These are phyloP conservation scores for Paramecium octaurelia DNA, from an alignment of 73 alveolate species.

Conservation along the genomic window DNA sequence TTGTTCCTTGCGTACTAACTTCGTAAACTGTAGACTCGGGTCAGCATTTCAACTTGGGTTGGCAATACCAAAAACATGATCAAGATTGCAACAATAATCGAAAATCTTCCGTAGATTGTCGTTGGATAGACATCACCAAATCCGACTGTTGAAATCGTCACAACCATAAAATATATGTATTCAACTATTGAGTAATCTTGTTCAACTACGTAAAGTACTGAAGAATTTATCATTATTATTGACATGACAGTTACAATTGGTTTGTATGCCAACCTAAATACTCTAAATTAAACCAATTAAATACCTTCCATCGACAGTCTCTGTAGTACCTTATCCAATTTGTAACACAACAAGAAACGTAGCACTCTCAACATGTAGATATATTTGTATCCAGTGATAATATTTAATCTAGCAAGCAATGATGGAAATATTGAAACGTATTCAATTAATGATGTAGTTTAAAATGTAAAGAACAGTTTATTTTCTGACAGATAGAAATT, in stretches of 20 bases:
- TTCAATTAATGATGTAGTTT: slow-evolving; percentile 51
- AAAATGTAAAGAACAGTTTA: slow-evolving; percentile 55
- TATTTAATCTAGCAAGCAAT: slow-evolving; percentile 65
- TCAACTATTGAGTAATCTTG: not conserved
- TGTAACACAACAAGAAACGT: slow-evolving; percentile 63
- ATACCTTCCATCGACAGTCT: slow-evolving; percentile 62
- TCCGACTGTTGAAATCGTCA: slow-evolving; percentile 22
- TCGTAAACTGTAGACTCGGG: slow-evolving; percentile 73
- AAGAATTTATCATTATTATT: not conserved
- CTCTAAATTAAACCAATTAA: slow-evolving; percentile 59
- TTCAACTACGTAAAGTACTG: not conserved
- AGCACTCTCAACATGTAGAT: slow-evolving; percentile 70
- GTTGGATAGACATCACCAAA: slow-evolving; percentile 93
- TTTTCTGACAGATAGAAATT: slow-evolving; percentile 70
- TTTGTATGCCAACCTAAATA: slow-evolving; percentile 64
- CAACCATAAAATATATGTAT: slow-evolving; percentile 24
- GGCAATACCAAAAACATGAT: slow-evolving; percentile 72
- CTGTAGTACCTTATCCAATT: slow-evolving; percentile 66
- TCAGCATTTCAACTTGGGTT: slow-evolving; percentile 62
- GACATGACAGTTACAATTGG: slow-evolving; percentile 57
- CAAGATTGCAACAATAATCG: slow-evolving; percentile 74
- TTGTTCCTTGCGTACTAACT: slow-evolving; percentile 76
- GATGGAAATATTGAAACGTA: slow-evolving; percentile 70
- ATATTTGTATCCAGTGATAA: not conserved
- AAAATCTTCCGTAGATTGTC: slow-evolving; percentile 76